Evolutionary conservation across 371 early-diverging fungal genomes (phyloP), one percentile per base, ranked within the genome.

Genomic region (Funneliformis caledonium): DNA sequence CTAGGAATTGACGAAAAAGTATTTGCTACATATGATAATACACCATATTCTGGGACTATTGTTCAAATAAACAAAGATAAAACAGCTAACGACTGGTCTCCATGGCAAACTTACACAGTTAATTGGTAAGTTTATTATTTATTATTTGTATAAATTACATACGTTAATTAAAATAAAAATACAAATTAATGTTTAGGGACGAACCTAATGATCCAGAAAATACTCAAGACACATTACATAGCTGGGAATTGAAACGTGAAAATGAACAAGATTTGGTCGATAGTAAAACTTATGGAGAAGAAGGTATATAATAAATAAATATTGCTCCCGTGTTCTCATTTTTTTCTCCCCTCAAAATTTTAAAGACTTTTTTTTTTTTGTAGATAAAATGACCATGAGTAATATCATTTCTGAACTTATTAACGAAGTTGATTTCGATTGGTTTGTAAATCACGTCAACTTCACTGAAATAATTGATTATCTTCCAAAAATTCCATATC

Each of bases 171-270:
- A 47, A 47, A 4, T 47, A 10, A 47, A 47, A 56, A 8, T 56
- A 56, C 12, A 56, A 52, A 56, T 56, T 56, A 7, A 5, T 19
- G 5, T 56, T 19, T 9, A 9, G 19, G 56, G 56, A 37, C 3
- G 37, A 37, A 37, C 37, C 37, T 37, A 37, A 37, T 37, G 56
- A 56, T 56, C 56, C 56, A n/a, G 56, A 56, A 56, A 56, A 56
- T 56, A 19, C 56, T 7, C 56, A 69, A n/a, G 69, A 69, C 37
- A 33, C 26, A 31, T 65, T 65, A 33, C 37, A 65, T 65, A 26
- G 31, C 26, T 65, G 65, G 65, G 65, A 65, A 33, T 65, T 65
- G 26, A 65, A 65, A 65, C 26, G 65, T 14, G 65, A 69, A 22
- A 69, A 43, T 16, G 69, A 37, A n/a, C n/a, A 69, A 11, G 43